phyloP scores from a whole-genome alignment of 805 yeast genomes.

The Debaryomyces hansenii region DNA sequence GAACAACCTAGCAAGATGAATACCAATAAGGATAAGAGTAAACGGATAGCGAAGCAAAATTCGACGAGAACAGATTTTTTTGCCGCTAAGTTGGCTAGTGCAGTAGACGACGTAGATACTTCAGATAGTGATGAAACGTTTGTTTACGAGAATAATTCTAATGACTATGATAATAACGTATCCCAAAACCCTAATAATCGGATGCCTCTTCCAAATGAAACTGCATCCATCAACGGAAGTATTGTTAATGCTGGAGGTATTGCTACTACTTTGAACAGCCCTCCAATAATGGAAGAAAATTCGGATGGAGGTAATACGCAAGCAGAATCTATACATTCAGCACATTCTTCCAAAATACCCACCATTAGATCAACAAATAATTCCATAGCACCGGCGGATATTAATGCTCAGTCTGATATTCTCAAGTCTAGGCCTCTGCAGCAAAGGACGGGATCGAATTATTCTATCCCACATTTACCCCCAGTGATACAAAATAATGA shows the following conservation, averaged over 20 bases:
- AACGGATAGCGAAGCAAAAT: conserved; percentile 44
- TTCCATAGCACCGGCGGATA: neutral
- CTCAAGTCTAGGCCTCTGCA: neutral
- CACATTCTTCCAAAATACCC: conserved; percentile 13
- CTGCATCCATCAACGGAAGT: conserved; percentile 9
- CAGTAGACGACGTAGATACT: conserved; percentile 85
- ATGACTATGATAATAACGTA: conserved; percentile 19
- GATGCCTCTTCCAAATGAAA: conserved; percentile 7
- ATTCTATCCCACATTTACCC: neutral
- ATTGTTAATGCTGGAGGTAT: neutral
- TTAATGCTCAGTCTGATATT: neutral
- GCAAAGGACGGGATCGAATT: neutral
- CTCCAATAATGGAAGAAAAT: conserved; percentile 1
- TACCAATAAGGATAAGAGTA: conserved; percentile 19
- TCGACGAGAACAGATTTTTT: conserved; percentile 87
- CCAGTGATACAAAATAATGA: neutral
- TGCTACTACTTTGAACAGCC: conserved; percentile 1
- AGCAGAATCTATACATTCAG: conserved; percentile 24
- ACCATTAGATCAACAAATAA: neutral
- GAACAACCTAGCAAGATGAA: conserved; percentile 1
- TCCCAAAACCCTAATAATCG: conserved; percentile 7
- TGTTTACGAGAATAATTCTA: conserved; percentile 71
- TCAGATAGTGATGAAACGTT: conserved; percentile 93
- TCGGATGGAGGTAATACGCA: neutral
- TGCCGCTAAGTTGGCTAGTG: conserved; percentile 92